Evolutionary conservation across 2,329 filamentous ascomycete species (phyloP).

Genomic region (Dryadomyces quercivorus): DNA sequence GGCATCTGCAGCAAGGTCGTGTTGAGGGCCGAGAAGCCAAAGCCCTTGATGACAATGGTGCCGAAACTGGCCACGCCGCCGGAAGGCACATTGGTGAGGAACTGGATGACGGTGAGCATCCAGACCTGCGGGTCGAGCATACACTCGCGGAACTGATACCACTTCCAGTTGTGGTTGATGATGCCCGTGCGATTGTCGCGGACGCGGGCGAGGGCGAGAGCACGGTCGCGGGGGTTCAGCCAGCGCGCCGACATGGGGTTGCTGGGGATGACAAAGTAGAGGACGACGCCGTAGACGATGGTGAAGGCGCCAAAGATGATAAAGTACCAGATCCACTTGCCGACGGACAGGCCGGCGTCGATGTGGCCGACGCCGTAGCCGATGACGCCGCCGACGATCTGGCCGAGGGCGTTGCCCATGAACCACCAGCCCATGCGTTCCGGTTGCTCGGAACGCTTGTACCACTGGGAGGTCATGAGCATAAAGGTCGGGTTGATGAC

Average conservation of each 20-base stretch:
- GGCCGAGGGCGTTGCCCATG: slow-evolving; percentile 28
- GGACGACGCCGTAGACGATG: slow-evolving; percentile 16
- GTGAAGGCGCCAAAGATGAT: slow-evolving; percentile 23
- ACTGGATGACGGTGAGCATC: slow-evolving; percentile 3
- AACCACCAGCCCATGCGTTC: slow-evolving; percentile 17
- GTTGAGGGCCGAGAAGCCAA: slow-evolving; percentile 35
- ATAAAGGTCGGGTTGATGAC: slow-evolving; percentile 19
- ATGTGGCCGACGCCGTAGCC: slow-evolving; percentile 22
- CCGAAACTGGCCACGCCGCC: slow-evolving; percentile 24
- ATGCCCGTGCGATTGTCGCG: slow-evolving; percentile 23
- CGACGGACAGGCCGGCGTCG: slow-evolving; percentile 10
- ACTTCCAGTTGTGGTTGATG: slow-evolving; percentile 18
- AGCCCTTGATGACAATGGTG: slow-evolving; percentile 38
- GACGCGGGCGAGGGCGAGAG: slow-evolving; percentile 19
- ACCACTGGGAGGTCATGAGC: slow-evolving; percentile 20
- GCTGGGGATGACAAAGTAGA: slow-evolving; percentile 14
- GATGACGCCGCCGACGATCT: slow-evolving; percentile 19
- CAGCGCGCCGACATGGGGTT: slow-evolving; percentile 14
- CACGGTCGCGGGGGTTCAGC: slow-evolving; percentile 15
- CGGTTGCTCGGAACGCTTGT: slow-evolving; percentile 11
- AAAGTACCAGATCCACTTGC: slow-evolving; percentile 16
- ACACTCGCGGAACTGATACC: slow-evolving; percentile 20
- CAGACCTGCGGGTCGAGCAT: slow-evolving; percentile 21
- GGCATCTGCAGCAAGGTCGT: slow-evolving; percentile 21
- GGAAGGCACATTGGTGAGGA: slow-evolving; percentile 5